Percentiles rank a stretch among this genome's conserved stretches.
These are phyloP conservation scores for Tricholoma furcatifolium DNA, from an alignment of 768 basidiomycete species.

Conservation along the genomic window DNA sequence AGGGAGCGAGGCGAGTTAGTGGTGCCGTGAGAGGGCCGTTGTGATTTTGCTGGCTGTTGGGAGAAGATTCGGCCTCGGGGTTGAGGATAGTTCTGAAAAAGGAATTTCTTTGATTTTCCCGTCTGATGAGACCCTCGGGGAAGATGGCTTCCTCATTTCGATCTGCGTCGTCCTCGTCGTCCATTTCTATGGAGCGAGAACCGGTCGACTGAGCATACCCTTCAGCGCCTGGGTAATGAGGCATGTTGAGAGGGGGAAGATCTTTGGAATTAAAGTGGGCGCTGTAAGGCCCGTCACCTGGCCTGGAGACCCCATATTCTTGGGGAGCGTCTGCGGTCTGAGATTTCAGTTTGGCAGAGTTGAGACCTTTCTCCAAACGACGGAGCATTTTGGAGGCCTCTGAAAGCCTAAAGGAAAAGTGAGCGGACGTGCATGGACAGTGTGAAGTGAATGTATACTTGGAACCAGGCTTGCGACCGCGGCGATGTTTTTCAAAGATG, in stretches of 20 bases:
- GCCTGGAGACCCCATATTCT: slow-evolving; percentile 19
- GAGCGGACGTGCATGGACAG: slow-evolving; percentile 10
- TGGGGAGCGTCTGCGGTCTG: slow-evolving; percentile 37
- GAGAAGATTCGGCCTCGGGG: slow-evolving; percentile 50
- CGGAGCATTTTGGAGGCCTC: slow-evolving; percentile 90
- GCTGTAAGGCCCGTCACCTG: slow-evolving; percentile 31
- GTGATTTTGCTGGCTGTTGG: slow-evolving; percentile 31
- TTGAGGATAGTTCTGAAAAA: slow-evolving; percentile 86
- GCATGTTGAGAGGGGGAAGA: slow-evolving; percentile 47
- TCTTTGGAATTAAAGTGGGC: slow-evolving; percentile 44
- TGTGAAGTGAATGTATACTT: slow-evolving; percentile 49
- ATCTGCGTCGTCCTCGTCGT: slow-evolving; percentile 67
- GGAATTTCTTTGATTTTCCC: slow-evolving; percentile 68
- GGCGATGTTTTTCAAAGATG: slow-evolving; percentile 85
- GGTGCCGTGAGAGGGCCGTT: slow-evolving; percentile 40
- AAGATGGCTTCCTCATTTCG: slow-evolving; percentile 62
- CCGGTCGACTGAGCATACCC: slow-evolving; percentile 35
- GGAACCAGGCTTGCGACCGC: slow-evolving; percentile 86
- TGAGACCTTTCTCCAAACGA: slow-evolving; percentile 80
- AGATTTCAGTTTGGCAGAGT: slow-evolving; percentile 73
- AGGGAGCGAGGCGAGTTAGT: slow-evolving; percentile 35
- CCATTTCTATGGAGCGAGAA: slow-evolving; percentile 44
- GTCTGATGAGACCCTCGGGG: slow-evolving; percentile 72
- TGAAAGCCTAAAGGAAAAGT: slow-evolving; percentile 54
- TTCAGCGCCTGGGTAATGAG: slow-evolving; percentile 31